Evolutionary conservation across 176 grass and related monocot species (phyloP).

Genomic region (Eleusine coracana): DNA sequence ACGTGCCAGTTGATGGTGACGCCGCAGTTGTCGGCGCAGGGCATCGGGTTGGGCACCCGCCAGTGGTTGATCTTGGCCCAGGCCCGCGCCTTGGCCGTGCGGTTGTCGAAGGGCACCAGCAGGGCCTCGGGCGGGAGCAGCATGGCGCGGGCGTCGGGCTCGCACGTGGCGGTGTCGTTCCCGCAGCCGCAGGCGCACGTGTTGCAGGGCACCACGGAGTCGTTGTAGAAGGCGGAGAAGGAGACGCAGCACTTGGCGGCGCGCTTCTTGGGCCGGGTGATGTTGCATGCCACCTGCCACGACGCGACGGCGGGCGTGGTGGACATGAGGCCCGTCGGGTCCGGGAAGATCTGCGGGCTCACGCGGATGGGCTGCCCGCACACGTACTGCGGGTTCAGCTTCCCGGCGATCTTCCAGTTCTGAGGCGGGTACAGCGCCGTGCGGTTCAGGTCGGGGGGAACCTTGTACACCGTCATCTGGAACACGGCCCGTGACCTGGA

Average conservation of each 20-base stretch:
- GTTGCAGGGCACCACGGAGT: slow-evolving; percentile 75
- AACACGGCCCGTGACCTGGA: slow-evolving; percentile 73
- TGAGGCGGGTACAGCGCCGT: slow-evolving; percentile 75
- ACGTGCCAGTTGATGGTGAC: slow-evolving; percentile 95
- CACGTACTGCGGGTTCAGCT: slow-evolving; percentile 68
- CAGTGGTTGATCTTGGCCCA: slow-evolving; percentile 93
- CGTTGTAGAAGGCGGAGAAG: slow-evolving; percentile 87
- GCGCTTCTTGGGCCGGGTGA: slow-evolving; percentile 62
- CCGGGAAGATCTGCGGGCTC: slow-evolving; percentile 76
- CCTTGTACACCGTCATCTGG: slow-evolving; percentile 83
- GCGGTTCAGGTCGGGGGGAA: slow-evolving; percentile 90
- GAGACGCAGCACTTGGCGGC: slow-evolving; percentile 80
- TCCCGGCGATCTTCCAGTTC: slow-evolving; percentile 79
- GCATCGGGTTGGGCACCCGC: slow-evolving; percentile 54
- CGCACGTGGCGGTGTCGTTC: slow-evolving; percentile 49
- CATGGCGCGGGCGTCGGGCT: slow-evolving; percentile 52
- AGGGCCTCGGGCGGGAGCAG: slow-evolving; percentile 80
- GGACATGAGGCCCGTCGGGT: slow-evolving; percentile 73
- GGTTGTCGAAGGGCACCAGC: slow-evolving; percentile 74
- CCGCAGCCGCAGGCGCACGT: slow-evolving; percentile 79
- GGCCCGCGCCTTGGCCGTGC: slow-evolving; percentile 66
- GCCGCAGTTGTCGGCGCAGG: slow-evolving; percentile 76
- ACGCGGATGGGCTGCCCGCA: slow-evolving; percentile 74
- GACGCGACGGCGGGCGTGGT: slow-evolving; percentile 65
- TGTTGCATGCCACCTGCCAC: slow-evolving; percentile 93